These are phyloP conservation scores for Pichia cabralensis DNA, from an alignment of 805 yeast species.

Conservation along the genomic window DNA sequence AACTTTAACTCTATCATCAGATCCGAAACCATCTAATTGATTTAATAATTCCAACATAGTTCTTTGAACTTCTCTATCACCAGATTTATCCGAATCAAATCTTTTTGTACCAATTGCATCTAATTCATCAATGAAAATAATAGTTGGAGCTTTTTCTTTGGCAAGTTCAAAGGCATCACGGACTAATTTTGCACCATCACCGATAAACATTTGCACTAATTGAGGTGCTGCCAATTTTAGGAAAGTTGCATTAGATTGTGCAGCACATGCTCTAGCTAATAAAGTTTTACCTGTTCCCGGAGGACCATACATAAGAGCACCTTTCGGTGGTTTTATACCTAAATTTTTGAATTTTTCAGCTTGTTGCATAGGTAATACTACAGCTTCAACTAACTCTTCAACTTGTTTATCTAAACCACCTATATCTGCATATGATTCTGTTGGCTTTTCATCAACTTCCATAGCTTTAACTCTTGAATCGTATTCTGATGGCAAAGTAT, in stretches of 20 bases:
- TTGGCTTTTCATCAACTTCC: slow-evolving; percentile 99
- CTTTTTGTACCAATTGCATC: slow-evolving; percentile 99
- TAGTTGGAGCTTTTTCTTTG: slow-evolving; percentile 96
- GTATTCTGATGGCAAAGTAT: slow-evolving; percentile 93
- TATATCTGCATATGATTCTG: slow-evolving; percentile 92
- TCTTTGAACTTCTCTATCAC: slow-evolving; percentile 98
- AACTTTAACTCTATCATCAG: slow-evolving; percentile 95
- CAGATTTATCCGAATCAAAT: slow-evolving; percentile 93
- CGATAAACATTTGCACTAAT: slow-evolving; percentile 95
- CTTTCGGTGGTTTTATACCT: slow-evolving; percentile 97
- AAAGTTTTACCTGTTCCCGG: slow-evolving; percentile 99
- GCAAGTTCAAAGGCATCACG: slow-evolving; percentile 97
- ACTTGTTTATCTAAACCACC: slow-evolving; percentile 98
- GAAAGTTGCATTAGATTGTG: slow-evolving; percentile 96
- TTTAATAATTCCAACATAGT: slow-evolving; percentile 97
- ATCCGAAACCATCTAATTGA: slow-evolving; percentile 95
- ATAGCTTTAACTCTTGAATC: slow-evolving; percentile 95
- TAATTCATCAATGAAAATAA: slow-evolving; percentile 93
- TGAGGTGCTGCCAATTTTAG: slow-evolving; percentile 96
- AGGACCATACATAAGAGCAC: slow-evolving; percentile 97
- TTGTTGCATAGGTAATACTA: slow-evolving; percentile 96
- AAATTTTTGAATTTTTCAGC: slow-evolving; percentile 89
- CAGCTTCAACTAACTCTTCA: slow-evolving; percentile 96
- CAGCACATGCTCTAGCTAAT: slow-evolving; percentile 97
- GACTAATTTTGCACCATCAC: slow-evolving; percentile 97